phyloP scores from a whole-genome alignment of 2,329 filamentous ascomycete species.

The Xenosphaeropsis pyriputrescens region DNA sequence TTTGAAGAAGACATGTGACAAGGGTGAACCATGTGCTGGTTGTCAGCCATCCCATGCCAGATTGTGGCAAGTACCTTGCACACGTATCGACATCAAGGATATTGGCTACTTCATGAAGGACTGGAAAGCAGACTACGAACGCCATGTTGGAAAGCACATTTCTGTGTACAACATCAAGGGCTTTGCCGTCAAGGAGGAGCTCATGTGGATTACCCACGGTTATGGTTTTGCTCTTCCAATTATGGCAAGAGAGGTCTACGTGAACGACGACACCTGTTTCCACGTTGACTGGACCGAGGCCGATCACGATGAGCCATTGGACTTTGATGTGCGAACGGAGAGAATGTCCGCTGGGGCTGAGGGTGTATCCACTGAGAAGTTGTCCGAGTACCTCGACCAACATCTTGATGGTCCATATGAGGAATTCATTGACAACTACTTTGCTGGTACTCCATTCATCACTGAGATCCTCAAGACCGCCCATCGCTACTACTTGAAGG shows the following conservation, averaged over 20 bases:
- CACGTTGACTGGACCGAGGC: conserved; percentile 88
- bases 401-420: conserved; percentile 89
- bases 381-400: conserved; percentile 88
- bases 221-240: conserved; percentile 90
- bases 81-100: conserved; percentile 96
- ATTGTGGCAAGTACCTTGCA: conserved; percentile 95
- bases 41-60: conserved; percentile 93
- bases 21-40: conserved; percentile 87
- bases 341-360: conserved; percentile 81
- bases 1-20: conserved; percentile 97
- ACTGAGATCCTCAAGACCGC: conserved; percentile 94
- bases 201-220: conserved; percentile 90
- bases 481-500: conserved; percentile 82
- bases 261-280: conserved; percentile 85
- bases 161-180: conserved; percentile 94
- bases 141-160: conserved; percentile 73
- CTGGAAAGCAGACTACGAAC: conserved; percentile 94
- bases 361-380: conserved; percentile 64
- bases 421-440: conserved; percentile 89
- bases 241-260: conserved; percentile 85
- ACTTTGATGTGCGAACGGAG: conserved; percentile 78
- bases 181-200: conserved; percentile 47
- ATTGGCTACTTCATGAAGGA: conserved; percentile 99
- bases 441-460: conserved; percentile 87
- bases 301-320: conserved; percentile 56